Base-by-base conservation (phyloP, 2,329 filamentous ascomycete genomes). In the Triangularia verruculosa region DNA sequence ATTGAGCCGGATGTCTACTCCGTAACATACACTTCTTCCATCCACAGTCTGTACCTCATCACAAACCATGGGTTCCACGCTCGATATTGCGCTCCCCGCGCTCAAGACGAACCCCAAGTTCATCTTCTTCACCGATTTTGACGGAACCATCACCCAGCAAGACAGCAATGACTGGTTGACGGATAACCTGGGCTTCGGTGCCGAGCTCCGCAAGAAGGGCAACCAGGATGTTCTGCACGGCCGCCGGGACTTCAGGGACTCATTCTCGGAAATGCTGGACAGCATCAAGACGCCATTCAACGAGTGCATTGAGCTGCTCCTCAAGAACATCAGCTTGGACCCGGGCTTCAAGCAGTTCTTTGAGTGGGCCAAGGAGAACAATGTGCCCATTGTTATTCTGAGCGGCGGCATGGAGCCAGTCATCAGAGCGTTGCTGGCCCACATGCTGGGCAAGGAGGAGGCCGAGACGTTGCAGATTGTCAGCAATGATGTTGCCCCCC, bases 121-220 rank as follows among this genome's bases (percentile, higher is more conserved):
- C 81, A 93, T 99, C 82, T 97, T 99, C 85, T 98, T 98, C 82
- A 97, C 93, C 70, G 95, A 99, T 80, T 98, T 98, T 75, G 95
- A 99, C 78, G 95, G 95, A 73, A 98, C 93, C 61, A 94, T 97
- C 75, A 97, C 94, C 57, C 83, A 82, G 61, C 80, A 84, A 72
- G 86, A 89, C 77, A 85, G 81, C 74, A 89, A 88, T 74, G 85
- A 86, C 77, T 85, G 78, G 76, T 81, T 94, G 87, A 97, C 93
- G 63, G 95, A 98, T 80, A 95, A 91, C 78, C 84, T 97, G 66
- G 95, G 95, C 67, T 97, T 89, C 74, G 95, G 95, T 58, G 73
- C 77, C 27, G 86, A 85, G 66, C 85, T 86, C 70, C 92, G 95
- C 67, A 83, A 84, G 62, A 78, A 88, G 74, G 86, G 87, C 68